phyloP scores from a whole-genome alignment of 2,329 filamentous ascomycete species.

The Cladophialophora carrionii region DNA sequence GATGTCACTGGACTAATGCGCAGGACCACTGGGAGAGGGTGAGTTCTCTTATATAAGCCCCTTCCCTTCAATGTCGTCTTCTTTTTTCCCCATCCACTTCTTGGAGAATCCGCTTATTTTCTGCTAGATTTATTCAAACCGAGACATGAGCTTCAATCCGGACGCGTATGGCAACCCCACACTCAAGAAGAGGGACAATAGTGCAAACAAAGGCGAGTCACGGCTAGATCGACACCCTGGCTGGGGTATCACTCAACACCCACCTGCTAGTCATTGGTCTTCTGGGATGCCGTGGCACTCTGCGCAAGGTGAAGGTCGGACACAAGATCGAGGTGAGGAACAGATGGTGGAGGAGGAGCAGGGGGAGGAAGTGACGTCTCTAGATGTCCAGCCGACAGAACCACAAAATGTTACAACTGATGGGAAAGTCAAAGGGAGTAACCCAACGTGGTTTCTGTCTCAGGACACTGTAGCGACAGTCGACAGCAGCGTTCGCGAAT shows the following conservation, averaged over 20 bases:
- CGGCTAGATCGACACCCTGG: not conserved
- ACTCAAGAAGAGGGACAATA: not conserved
- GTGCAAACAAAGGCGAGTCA: not conserved
- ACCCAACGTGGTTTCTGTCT: not conserved
- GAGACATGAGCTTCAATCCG: constrained; percentile 13
- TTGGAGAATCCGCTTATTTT: not conserved
- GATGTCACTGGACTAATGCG: not conserved
- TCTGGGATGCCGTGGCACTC: not conserved
- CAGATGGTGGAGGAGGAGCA: not conserved
- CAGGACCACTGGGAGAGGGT: not conserved
- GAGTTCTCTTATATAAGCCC: not conserved
- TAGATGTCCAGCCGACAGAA: constrained; percentile 2
- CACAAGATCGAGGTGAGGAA: not conserved
- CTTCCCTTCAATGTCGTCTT: not conserved
- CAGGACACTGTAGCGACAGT: not conserved
- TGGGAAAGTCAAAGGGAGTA: not conserved
- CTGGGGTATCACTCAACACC: constrained; percentile 5
- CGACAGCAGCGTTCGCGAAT: not conserved
- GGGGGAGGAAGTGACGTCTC: not conserved
- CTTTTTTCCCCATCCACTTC: not conserved
- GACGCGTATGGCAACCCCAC: constrained; percentile 17
- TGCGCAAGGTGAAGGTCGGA: not conserved
- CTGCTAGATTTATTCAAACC: not conserved
- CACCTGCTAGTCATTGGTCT: constrained; percentile 1
- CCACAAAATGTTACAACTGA: not conserved